Conservation (phyloP, 2,329 filamentous ascomycete species). For the Fusarium graminum region DNA sequence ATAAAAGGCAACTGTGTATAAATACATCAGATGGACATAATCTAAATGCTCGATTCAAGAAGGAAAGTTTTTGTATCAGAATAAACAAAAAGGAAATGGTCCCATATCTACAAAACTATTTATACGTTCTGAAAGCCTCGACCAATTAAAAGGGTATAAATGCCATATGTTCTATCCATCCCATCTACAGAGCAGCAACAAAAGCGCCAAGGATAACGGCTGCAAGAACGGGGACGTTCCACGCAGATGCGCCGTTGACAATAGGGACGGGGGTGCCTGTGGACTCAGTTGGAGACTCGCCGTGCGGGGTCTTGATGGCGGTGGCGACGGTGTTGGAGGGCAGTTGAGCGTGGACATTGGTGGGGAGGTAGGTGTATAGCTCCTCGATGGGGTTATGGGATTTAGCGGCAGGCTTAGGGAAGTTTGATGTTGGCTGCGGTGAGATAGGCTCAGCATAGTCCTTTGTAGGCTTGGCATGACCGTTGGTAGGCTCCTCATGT, state of each 20-base stretch:
- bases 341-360: conserved; percentile 1
- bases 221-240: conserved; percentile 29
- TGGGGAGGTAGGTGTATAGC: conserved; percentile 19
- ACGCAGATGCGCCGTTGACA: conserved; percentile 29
- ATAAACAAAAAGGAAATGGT: conserved; percentile 12
- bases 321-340: conserved; percentile 33
- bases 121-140: conserved; percentile 20
- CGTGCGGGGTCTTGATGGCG: conserved; percentile 25
- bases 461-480: conserved; percentile 14
- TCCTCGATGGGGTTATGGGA: conserved; percentile 25
- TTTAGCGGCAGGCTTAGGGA: conserved; percentile 7
- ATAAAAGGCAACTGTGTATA: conserved; percentile 20
- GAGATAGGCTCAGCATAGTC: conserved; percentile 6
- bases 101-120: conserved; percentile 33
- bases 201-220: conserved; percentile 27
- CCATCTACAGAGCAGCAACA: conserved; percentile 26
- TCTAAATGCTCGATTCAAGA: conserved; percentile 16
- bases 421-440: conserved; percentile 3
- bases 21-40: conserved; percentile 1
- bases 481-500: conserved; percentile 7
- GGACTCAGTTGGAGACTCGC: conserved; percentile 15
- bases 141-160: conserved; percentile 31
- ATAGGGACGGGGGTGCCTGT: conserved; percentile 19
- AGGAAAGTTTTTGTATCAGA: neutral
- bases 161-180: conserved; percentile 9